These are phyloP conservation scores for Citrus mangshanensis DNA, from an alignment of 345 rosid genomes.

Conservation along the genomic window DNA sequence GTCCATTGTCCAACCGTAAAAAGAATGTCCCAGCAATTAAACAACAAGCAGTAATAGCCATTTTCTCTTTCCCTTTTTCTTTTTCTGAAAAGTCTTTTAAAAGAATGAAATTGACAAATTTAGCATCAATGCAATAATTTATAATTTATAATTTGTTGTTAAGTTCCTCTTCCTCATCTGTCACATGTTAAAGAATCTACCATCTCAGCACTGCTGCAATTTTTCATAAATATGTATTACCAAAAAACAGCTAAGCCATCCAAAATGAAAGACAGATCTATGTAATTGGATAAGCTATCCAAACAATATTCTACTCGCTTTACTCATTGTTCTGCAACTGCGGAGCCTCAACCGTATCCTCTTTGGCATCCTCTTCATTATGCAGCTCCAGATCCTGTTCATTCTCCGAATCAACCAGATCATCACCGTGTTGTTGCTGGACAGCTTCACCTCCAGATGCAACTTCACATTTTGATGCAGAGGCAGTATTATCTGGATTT, in stretches of 20 bases:
- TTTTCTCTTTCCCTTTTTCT: no score
- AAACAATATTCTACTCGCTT: not conserved
- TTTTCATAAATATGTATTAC: not conserved
- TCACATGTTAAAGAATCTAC: not conserved
- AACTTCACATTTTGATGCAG: not conserved
- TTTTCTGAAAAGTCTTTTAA: no score
- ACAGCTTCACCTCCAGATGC: not conserved
- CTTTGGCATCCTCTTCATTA: not conserved
- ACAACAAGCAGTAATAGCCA: not conserved
- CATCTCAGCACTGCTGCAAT: not conserved
- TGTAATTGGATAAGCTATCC: not conserved
- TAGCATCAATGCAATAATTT: not conserved
- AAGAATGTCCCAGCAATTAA: no score
- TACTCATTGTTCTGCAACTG: not conserved
- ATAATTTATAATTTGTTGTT: not conserved
- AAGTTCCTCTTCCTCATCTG: not conserved
- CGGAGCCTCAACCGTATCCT: not conserved
- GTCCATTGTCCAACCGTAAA: not conserved
- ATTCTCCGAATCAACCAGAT: not conserved
- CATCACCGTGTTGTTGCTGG: not conserved
- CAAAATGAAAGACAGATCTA: not conserved
- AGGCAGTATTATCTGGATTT: slow-evolving; percentile 5
- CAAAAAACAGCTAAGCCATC: not conserved
- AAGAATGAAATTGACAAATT: not conserved
- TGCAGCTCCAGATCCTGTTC: not conserved